Evolutionary conservation across 2,329 filamentous ascomycete genomes (phyloP), one percentile per base, ranked within the genome.

Genomic region (Neophaeococcomyces mojaviensis): DNA sequence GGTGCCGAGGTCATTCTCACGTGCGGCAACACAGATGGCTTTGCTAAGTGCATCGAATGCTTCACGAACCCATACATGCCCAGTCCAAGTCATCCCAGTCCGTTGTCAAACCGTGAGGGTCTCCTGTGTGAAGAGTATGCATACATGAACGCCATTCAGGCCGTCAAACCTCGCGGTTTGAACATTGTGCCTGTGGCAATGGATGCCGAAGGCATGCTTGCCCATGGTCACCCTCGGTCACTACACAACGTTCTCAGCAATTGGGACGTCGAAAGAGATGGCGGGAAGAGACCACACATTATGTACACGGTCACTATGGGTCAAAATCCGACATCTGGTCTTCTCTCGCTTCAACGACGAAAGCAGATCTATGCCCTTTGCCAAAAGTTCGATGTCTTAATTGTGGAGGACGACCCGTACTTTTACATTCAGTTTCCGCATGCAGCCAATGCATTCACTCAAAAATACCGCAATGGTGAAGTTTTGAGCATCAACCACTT

Each of bases 261-360:
- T 56, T 96, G 89, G 89, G 85, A 96, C 62, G 41, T 44, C 15
- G 41, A 37, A 30, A 71, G 72, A 38, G 71, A 71, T 33, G 81
- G 75, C 57, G 89, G 89, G 1, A 82, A 79, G 59, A 74, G 84
- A 48, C 89, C 89, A 33, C 85, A 90, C 63, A 62, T 96, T 54
- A 75, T 96, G 71, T 96, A 96, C 63, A 94, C 87, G 2, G 85
- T 96, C 53, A 89, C 86, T n/a, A 84, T 88, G 68, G 89, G 88
- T 22, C 88, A 95, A 59, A 95, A 95, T 62, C 89, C 88, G 2
- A 94, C 88, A 0, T 82, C 85, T 24, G 81, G 84, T 26, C 80
- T 86, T 2, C 71, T 94, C 2, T 82, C 84, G 2, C 63, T 92
- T 8, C 68, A 82, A 58, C 80, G 90, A 33, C 78, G 86, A 46